phyloP scores from a whole-genome alignment of 2,329 filamentous ascomycete species.

The Cladosporium sp. region DNA sequence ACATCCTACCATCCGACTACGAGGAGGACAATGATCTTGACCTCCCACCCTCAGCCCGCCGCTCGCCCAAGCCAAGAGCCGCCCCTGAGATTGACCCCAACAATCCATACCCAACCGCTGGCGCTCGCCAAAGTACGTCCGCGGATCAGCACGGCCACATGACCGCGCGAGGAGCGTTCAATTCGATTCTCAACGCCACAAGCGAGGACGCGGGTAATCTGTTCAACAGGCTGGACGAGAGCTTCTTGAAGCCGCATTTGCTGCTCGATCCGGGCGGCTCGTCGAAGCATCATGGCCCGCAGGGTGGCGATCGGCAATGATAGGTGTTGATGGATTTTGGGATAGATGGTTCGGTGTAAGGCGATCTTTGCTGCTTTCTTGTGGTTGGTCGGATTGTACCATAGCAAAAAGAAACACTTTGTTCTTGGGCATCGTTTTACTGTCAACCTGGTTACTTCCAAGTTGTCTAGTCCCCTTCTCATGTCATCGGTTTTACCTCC shows the following conservation, averaged over 20 bases:
- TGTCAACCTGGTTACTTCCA: too few species aligned
- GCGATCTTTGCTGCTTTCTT: not conserved
- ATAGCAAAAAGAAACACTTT: not conserved
- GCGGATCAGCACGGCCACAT: slow-evolving; percentile 36
- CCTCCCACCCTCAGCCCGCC: slow-evolving; percentile 57
- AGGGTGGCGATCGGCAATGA: slow-evolving; percentile 10
- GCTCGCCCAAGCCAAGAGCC: slow-evolving; percentile 43
- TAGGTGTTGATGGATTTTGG: not conserved
- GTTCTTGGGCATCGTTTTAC: not conserved
- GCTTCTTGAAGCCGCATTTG: slow-evolving; percentile 90
- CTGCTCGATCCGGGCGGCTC: slow-evolving; percentile 66
- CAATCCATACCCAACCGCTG: slow-evolving; percentile 44
- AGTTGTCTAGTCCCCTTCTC: not conserved
- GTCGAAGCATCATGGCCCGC: slow-evolving; percentile 21
- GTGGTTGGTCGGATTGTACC: not conserved
- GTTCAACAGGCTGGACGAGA: slow-evolving; percentile 91
- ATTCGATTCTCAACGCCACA: slow-evolving; percentile 73
- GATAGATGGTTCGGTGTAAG: not conserved
- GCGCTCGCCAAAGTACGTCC: slow-evolving; percentile 31
- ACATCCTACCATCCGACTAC: slow-evolving; percentile 51
- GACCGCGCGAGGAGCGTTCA: slow-evolving; percentile 74
- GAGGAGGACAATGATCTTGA: slow-evolving; percentile 58
- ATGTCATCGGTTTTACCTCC: not conserved
- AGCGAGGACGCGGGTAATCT: slow-evolving; percentile 85
- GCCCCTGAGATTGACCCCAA: slow-evolving; percentile 22